These are phyloP conservation scores for Nakazawaea peltata DNA, from an alignment of 805 yeast species.

Conservation along the genomic window DNA sequence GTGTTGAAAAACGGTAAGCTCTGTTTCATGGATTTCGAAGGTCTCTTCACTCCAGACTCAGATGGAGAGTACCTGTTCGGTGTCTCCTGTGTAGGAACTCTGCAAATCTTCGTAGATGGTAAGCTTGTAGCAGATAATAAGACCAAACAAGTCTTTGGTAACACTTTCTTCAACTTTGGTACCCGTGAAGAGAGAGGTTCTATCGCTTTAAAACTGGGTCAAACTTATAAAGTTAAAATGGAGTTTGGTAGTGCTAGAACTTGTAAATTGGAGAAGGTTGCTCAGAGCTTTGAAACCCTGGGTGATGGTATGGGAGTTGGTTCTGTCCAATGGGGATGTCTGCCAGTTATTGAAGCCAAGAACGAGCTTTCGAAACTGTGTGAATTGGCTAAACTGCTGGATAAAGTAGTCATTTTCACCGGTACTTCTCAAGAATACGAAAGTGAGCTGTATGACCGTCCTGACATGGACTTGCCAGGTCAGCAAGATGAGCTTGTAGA, in stretches of 20 bases:
- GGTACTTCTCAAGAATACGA: conserved; percentile 54
- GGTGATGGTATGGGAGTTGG: conserved; percentile 23
- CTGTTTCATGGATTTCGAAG: conserved; percentile 31
- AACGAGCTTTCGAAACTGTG: conserved; percentile 33
- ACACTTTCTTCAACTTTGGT: conserved; percentile 33
- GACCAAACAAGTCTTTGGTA: conserved; percentile 31
- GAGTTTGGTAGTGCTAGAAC: conserved; percentile 34
- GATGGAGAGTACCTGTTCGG: conserved; percentile 31
- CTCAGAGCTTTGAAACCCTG: no score
- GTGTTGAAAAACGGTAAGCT: conserved; percentile 13
- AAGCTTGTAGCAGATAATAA: conserved; percentile 36
- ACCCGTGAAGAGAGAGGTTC: conserved; percentile 27
- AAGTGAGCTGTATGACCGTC: conserved; percentile 51
- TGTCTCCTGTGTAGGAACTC: conserved; percentile 32
- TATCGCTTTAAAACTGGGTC: conserved; percentile 23
- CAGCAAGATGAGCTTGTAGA: conserved; percentile 34
- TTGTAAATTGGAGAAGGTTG: conserved; percentile 25
- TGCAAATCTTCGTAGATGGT: conserved; percentile 32
- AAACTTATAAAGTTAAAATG: conserved; percentile 26
- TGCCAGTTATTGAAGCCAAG: conserved; percentile 20
- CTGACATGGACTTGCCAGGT: conserved; percentile 42
- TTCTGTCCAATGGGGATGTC: conserved; percentile 24
- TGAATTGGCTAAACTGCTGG: conserved; percentile 38
- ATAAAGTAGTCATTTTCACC: conserved; percentile 42
- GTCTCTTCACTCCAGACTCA: conserved; percentile 27